These are phyloP conservation scores for Rhizopogon roseolus DNA, from an alignment of 768 basidiomycete species.

Conservation along the genomic window DNA sequence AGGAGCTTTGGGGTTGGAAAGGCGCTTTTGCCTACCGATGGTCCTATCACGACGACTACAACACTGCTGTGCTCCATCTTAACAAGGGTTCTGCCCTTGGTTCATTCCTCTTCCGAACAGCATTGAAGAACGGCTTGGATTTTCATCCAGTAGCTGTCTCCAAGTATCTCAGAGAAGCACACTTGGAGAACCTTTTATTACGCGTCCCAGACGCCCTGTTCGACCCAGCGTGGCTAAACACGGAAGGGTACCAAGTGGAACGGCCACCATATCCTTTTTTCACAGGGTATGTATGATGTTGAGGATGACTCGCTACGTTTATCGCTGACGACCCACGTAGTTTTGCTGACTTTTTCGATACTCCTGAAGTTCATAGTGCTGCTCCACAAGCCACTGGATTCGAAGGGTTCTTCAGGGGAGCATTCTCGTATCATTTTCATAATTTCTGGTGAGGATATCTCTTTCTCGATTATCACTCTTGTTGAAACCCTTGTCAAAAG, in stretches of 20 bases:
- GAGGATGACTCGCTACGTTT: not conserved
- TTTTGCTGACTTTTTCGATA: constrained; percentile 80
- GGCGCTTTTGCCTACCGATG: constrained; percentile 95
- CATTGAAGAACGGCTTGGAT: constrained; percentile 85
- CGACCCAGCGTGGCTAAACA: constrained; percentile 92
- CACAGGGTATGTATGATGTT: constrained; percentile 61
- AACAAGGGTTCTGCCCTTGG: constrained; percentile 87
- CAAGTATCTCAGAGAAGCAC: constrained; percentile 78
- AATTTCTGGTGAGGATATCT: constrained; percentile 69
- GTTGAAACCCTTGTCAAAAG: constrained; percentile 32
- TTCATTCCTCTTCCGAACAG: constrained; percentile 88
- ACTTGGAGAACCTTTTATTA: constrained; percentile 69
- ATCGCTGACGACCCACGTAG: constrained; percentile 31
- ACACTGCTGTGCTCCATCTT: constrained; percentile 88
- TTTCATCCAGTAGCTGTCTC: constrained; percentile 95
- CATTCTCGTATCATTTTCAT: constrained; percentile 93
- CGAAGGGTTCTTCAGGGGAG: constrained; percentile 88
- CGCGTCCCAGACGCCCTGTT: constrained; percentile 89
- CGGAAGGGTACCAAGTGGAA: constrained; percentile 84
- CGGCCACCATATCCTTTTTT: constrained; percentile 93
- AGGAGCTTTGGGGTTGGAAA: constrained; percentile 93
- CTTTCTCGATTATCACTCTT: not conserved
- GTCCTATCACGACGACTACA: constrained; percentile 89
- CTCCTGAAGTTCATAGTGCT: constrained; percentile 62
- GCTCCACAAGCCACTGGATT: constrained; percentile 83